These are phyloP conservation scores for Symbiodinium pilosum DNA, from an alignment of 73 alveolate genomes.

Conservation along the genomic window DNA sequence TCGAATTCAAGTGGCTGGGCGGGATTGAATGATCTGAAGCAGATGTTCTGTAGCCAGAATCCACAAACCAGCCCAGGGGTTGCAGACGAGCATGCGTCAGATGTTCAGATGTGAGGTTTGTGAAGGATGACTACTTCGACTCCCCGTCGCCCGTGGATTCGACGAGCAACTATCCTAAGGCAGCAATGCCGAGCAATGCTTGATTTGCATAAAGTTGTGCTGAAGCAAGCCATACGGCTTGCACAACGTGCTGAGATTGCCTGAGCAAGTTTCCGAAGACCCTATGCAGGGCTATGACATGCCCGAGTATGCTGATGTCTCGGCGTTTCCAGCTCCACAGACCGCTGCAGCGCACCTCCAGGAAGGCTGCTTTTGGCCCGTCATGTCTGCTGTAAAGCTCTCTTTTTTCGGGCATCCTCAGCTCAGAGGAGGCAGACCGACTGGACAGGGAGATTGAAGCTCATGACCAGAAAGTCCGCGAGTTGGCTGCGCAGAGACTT, in stretches of 20 bases:
- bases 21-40: background rate
- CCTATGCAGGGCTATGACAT: background rate
- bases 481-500: slow-evolving; percentile 51
- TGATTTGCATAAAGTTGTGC: background rate
- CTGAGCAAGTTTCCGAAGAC: background rate
- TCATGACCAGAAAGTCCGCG: slow-evolving; percentile 88
- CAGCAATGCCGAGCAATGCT: background rate
- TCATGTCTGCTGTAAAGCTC: no score
- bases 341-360: background rate
- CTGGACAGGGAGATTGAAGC: slow-evolving; percentile 71
- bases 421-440: slow-evolving; percentile 63
- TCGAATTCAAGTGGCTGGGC: slow-evolving; percentile 40
- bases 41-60: background rate
- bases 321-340: background rate
- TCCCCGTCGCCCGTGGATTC: background rate
- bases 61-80: background rate
- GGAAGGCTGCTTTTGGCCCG: background rate
- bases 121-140: slow-evolving; percentile 66
- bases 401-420: no score
- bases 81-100: background rate
- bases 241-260: background rate
- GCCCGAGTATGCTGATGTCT: slow-evolving; percentile 14
- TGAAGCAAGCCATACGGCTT: background rate
- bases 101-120: slow-evolving; percentile 39
- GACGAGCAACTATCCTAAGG: background rate